Base-by-base conservation (phyloP, 2,329 filamentous ascomycete genomes). In the Fusarium tupiense region DNA sequence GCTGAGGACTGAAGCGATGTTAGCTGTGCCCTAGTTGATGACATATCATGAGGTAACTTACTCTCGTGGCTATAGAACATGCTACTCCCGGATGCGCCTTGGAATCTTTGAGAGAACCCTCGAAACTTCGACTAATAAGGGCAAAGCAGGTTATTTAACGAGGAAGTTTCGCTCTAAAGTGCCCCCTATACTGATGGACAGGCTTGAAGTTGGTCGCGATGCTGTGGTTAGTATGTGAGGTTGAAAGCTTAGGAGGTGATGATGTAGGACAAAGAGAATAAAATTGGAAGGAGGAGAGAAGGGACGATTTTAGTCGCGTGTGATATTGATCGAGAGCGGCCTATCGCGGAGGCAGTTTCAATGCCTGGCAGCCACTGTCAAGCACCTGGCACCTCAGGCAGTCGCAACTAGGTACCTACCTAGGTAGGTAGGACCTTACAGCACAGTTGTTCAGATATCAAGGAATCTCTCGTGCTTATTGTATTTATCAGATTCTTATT, bases 51-150 rank as follows among this genome's bases (percentile, higher is more conserved):
- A 29, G 33, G 17, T 22, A 41, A 41, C 91, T 80, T 86, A 96
- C 96, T 94, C 84, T 98, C 95, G 84, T 98, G 94, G 78, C 94
- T 97, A 85, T 98, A 98, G 82, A 98, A 98, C 95, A 98, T 98
- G 76, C 43, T 70, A 61, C 44, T 64, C 53, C 61, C 14, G 31
- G 24, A 47, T 44, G n/a, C 35, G 50, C 20, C 47, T 41, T 33
- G 8, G 31, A 24, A 52, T 40, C 16, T 5, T 38, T 16, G 35
- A 54, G 29, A 29, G n/a, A 16, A 24, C 33, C 14, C 11, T 12
- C 12, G 14, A 59, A 38, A 46, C 5, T 38, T 52, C 8, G 19
- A 35, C 49, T 9, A 35, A 61, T 22, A 29, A 54, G 24, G 26
- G 26, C 10, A 49, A 47, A 22, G 16, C 47, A 43, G 26, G 7